Evolutionary conservation across 2,329 filamentous ascomycete species (phyloP), one percentile per base, ranked within the genome.

Genomic region (Claviceps sp.): DNA sequence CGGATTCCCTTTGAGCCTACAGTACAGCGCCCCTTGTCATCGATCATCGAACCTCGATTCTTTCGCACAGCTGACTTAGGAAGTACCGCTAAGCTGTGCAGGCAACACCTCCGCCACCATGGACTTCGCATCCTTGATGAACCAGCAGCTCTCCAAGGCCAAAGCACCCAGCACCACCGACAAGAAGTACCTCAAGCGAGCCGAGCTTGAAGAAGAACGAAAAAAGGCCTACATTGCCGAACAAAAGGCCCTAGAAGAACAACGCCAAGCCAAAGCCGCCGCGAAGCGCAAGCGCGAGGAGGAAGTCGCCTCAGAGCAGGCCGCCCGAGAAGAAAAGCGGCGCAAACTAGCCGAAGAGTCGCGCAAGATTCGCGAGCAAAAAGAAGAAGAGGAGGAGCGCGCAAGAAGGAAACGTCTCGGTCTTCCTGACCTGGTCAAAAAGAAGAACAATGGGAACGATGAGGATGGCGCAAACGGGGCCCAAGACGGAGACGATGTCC

Each of bases 111-210:
- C 39, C 26, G 55, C 64, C 55, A 58, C 49, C 49, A 98, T 98
- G 93, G 90, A 98, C 69, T 98, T 98, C 73, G 89, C 89, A 55
- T 80, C 88, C 38, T 74, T 98, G 47, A 95, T 98, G 88, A 82
- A 86, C 62, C 86, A 88, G 64, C 89, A 95, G 69, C 93, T 98
- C 62, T 81, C 86, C 61, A 94, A 93, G 68, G 76, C 83, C 59
- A 88, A 88, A 67, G 70, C 77, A 51, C 58, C 68, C 43, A 58
- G 69, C 43, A 59, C 70, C 50, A 56, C 71, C 16, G 61, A 68
- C 40, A 83, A 85, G 61, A 95, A 95, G 68, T 97, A 88, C 66
- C 70, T 88, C 56, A 89, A 88, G 60, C 88, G 89, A 58, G 83
- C 85, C 58, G 91, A 98, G 58, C 66, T 88, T 58, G 93, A 98